Percentiles rank a stretch among this genome's conserved stretches.
phyloP scores from a whole-genome alignment of 2,329 filamentous ascomycete species.

The Paecilomyces fulvus region DNA sequence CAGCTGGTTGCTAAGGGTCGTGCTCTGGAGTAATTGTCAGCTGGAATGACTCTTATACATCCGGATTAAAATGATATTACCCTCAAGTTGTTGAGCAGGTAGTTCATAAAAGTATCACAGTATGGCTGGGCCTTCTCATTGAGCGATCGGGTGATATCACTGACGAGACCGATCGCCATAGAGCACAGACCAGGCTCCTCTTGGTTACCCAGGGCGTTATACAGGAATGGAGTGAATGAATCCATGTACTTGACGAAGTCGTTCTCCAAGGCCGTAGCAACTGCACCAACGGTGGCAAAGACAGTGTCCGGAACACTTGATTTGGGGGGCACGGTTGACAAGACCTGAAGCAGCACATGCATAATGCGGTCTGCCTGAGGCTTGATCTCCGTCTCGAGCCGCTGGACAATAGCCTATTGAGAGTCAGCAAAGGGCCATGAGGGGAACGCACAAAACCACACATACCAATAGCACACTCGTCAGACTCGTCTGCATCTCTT shows the following conservation, averaged over 20 bases:
- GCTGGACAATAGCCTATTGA: slow-evolving; percentile 65
- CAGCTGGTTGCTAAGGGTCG: slow-evolving; percentile 85
- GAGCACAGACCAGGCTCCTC: slow-evolving; percentile 90
- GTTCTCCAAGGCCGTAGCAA: slow-evolving; percentile 83
- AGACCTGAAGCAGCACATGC: slow-evolving; percentile 73
- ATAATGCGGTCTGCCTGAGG: slow-evolving; percentile 92
- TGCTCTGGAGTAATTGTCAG: slow-evolving; percentile 52
- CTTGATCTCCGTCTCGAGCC: slow-evolving; percentile 82
- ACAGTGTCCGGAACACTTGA: slow-evolving; percentile 91
- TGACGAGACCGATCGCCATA: slow-evolving; percentile 95
- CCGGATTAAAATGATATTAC: slow-evolving; percentile 35
- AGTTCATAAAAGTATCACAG: slow-evolving; percentile 98
- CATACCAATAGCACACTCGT: slow-evolving; percentile 70
- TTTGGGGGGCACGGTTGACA: slow-evolving; percentile 69
- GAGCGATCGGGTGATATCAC: slow-evolving; percentile 88
- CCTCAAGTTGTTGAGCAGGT: slow-evolving; percentile 82
- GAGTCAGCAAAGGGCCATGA: slow-evolving; percentile 5
- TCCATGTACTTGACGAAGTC: slow-evolving; percentile 98
- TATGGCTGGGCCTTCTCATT: slow-evolving; percentile 86
- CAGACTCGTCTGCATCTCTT: slow-evolving; percentile 96
- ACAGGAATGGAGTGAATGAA: slow-evolving; percentile 81
- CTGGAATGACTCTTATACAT: slow-evolving; percentile 6
- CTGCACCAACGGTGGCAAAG: slow-evolving; percentile 84
- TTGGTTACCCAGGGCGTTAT: slow-evolving; percentile 89
- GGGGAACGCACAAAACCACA: not conserved